A percentile compares a stretch with the other conserved stretches of the same genome.
Conservation (phyloP, 192 early-diverging fungal genomes). For the Geranomyces michiganensis region DNA sequence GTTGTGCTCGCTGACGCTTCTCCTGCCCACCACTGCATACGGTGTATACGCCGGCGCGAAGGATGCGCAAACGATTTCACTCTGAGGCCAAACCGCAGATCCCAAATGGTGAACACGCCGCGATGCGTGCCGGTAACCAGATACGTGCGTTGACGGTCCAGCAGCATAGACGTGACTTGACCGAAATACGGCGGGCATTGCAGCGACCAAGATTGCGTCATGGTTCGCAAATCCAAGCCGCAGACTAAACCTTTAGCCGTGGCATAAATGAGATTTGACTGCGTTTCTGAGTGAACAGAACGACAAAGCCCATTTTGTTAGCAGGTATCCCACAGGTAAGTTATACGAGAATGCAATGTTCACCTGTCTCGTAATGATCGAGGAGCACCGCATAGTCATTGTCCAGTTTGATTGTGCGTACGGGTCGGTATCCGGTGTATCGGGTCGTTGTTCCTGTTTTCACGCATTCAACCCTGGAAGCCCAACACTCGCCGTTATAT, state of each 20-base stretch:
- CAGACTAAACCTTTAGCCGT: slow-evolving; percentile 71
- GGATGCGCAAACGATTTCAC: slow-evolving; percentile 80
- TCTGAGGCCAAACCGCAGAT: slow-evolving; percentile 73
- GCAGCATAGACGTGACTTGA: slow-evolving; percentile 68
- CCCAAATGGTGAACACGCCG: slow-evolving; percentile 77
- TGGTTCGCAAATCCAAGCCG: slow-evolving; percentile 73
- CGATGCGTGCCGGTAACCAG: slow-evolving; percentile 72
- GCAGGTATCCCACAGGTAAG: neutral
- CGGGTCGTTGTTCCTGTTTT: slow-evolving; percentile 48
- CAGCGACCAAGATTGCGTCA: slow-evolving; percentile 68
- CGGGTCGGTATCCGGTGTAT: slow-evolving; percentile 65
- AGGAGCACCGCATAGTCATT: slow-evolving; percentile 64
- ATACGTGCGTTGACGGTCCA: slow-evolving; percentile 67
- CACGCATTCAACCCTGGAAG: slow-evolving; percentile 55
- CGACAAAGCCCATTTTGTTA: no score
- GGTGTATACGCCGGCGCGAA: slow-evolving; percentile 61
- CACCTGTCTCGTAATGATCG: slow-evolving; percentile 64
- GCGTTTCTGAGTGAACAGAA: slow-evolving; percentile 31
- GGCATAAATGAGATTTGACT: slow-evolving; percentile 72
- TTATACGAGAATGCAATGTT: neutral
- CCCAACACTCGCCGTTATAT: neutral
- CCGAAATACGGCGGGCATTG: slow-evolving; percentile 51
- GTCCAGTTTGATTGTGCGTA: slow-evolving; percentile 58
- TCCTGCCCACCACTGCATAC: slow-evolving; percentile 13
- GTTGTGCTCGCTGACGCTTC: slow-evolving; percentile 2